These are phyloP conservation scores for Enterospora canceri DNA, from an alignment of 371 early-diverging fungal genomes.

Conservation along the genomic window DNA sequence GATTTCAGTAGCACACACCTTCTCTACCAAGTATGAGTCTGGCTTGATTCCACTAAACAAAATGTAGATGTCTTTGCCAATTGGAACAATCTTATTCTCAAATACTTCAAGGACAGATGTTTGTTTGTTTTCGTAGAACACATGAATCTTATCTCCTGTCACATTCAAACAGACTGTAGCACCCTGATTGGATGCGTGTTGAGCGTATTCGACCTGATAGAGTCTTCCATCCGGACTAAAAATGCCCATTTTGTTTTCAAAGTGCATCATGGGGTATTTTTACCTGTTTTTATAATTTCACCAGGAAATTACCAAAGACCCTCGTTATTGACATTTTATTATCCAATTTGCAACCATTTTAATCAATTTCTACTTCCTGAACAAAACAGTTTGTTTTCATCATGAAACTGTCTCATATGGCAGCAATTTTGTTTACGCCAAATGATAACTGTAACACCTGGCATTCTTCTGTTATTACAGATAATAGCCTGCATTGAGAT, in stretches of 20 bases:
- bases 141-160: slow-evolving; percentile 24
- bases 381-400: neutral
- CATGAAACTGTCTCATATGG: too few species aligned
- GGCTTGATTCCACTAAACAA: slow-evolving; percentile 59
- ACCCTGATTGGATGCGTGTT: slow-evolving; percentile 91
- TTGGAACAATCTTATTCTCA: slow-evolving; percentile 78
- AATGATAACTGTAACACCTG: too few species aligned
- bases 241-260: slow-evolving; percentile 70
- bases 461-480: too few species aligned
- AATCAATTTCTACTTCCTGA: neutral
- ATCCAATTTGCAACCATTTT: neutral
- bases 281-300: neutral
- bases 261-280: slow-evolving; percentile 33
- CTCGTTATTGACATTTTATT: neutral
- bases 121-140: slow-evolving; percentile 75
- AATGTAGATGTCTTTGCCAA: slow-evolving; percentile 88
- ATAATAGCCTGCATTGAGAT: too few species aligned
- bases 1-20: slow-evolving; percentile 30
- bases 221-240: slow-evolving; percentile 98
- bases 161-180: slow-evolving; percentile 58
- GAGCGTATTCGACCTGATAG: slow-evolving; percentile 98
- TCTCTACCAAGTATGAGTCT: slow-evolving; percentile 50
- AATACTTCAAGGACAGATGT: slow-evolving; percentile 83
- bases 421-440: too few species aligned
- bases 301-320: neutral